phyloP scores from a whole-genome alignment of 2,329 filamentous ascomycete species.

The Ophiostoma australiae region DNA sequence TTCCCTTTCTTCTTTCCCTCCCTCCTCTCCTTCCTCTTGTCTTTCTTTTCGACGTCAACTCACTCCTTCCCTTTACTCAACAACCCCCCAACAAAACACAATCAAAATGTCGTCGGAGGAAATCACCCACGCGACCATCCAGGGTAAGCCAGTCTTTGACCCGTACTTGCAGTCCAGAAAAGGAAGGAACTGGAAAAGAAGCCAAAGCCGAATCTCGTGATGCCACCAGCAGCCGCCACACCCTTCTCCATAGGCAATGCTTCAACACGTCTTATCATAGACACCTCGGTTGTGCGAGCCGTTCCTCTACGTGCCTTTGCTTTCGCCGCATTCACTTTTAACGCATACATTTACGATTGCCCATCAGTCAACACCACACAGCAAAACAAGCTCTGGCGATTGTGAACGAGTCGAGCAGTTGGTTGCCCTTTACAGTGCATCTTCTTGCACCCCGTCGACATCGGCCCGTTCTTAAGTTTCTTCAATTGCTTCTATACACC shows the following conservation, averaged over 20 bases:
- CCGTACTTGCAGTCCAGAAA: neutral
- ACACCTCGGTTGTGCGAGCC: neutral
- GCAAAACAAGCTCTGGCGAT: neutral
- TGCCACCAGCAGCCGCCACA: neutral
- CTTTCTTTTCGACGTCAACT: conserved; percentile 4
- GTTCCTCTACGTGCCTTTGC: neutral
- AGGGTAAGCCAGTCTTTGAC: conserved; percentile 47
- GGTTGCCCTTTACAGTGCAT: neutral
- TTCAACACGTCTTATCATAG: neutral
- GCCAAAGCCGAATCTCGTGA: conserved; percentile 15
- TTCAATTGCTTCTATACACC: neutral
- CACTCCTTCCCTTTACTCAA: neutral
- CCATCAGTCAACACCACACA: neutral
- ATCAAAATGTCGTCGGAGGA: conserved; percentile 52
- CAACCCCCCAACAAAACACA: neutral
- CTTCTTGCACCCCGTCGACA: neutral
- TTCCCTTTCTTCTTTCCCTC: neutral
- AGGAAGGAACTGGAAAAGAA: neutral
- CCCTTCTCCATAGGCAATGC: neutral
- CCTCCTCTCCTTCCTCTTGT: conserved; percentile 14
- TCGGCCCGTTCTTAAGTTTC: neutral
- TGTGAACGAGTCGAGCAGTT: neutral
- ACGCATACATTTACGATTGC: too few relatives aligned
- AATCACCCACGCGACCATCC: conserved; percentile 71
- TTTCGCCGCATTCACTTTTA: neutral